phyloP scores from a whole-genome alignment of 129 eudicot species.

The Ambrosia artemisiifolia region DNA sequence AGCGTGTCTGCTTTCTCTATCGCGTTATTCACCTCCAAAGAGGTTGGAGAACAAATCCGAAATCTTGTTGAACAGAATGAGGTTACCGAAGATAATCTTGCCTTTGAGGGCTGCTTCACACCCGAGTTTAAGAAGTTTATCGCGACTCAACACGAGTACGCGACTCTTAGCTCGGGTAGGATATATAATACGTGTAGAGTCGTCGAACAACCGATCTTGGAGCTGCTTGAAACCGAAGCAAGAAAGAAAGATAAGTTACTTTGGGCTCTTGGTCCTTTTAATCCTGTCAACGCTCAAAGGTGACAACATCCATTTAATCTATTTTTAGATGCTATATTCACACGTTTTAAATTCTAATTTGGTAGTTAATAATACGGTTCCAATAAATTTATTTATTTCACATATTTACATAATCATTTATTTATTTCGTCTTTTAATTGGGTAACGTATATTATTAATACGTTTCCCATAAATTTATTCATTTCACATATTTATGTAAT shows the following conservation, averaged over 20 bases:
- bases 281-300: constrained; percentile 14
- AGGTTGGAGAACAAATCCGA: background rate
- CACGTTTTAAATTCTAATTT: no score
- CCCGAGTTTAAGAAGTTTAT: constrained; percentile 25
- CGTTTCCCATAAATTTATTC: no score
- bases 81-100: constrained; percentile 18
- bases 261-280: constrained; percentile 46
- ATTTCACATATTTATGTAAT: background rate
- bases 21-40: constrained; percentile 4
- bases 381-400: background rate
- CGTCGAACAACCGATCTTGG: constrained; percentile 31
- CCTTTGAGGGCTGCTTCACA: constrained; percentile 38
- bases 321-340: background rate
- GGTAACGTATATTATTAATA: no score
- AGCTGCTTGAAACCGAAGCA: constrained; percentile 26
- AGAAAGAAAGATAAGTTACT: constrained; percentile 11
- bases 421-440: no score
- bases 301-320: background rate
- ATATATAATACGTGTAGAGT: constrained; percentile 35
- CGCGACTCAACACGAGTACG: constrained; percentile 1
- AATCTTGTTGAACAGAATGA: background rate
- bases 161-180: constrained; percentile 28
- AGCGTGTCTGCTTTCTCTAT: constrained; percentile 41
- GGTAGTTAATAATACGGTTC: no score
- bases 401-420: no score